Conservation (phyloP, 2,329 filamentous ascomycete genomes). For the Huntiella moniliformis region DNA sequence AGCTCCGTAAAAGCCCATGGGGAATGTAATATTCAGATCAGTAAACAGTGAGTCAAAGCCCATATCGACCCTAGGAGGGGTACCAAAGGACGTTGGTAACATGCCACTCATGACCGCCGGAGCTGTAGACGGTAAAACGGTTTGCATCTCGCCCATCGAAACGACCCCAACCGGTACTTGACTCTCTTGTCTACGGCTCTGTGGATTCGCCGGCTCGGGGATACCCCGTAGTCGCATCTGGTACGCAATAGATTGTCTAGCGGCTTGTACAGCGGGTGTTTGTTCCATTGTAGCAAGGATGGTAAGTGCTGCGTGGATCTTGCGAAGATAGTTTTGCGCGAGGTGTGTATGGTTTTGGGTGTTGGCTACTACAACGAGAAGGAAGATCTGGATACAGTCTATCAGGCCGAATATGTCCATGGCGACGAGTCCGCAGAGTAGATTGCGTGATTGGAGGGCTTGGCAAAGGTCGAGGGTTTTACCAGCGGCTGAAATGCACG, state of each 20-base stretch:
- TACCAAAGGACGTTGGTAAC: no score
- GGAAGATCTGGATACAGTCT: constrained; percentile 15
- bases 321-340: constrained; percentile 4
- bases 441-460: constrained; percentile 13
- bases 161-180: no score
- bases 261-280: constrained; percentile 12
- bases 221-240: constrained; percentile 1
- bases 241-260: background rate
- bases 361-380: constrained; percentile 13
- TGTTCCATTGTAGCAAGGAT: constrained; percentile 16
- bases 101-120: no score
- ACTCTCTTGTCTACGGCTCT: no score
- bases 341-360: background rate
- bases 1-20: no score
- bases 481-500: constrained; percentile 14
- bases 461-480: constrained; percentile 13
- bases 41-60: no score
- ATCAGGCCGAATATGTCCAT: constrained; percentile 14
- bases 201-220: background rate
- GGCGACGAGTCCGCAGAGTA: constrained; percentile 15
- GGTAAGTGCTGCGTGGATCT: constrained; percentile 12
- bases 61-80: no score
- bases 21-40: no score
- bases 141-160: no score
- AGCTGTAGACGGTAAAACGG: no score